phyloP scores from a whole-genome alignment of 208 protist species.

The Leishmania braziliensis region DNA sequence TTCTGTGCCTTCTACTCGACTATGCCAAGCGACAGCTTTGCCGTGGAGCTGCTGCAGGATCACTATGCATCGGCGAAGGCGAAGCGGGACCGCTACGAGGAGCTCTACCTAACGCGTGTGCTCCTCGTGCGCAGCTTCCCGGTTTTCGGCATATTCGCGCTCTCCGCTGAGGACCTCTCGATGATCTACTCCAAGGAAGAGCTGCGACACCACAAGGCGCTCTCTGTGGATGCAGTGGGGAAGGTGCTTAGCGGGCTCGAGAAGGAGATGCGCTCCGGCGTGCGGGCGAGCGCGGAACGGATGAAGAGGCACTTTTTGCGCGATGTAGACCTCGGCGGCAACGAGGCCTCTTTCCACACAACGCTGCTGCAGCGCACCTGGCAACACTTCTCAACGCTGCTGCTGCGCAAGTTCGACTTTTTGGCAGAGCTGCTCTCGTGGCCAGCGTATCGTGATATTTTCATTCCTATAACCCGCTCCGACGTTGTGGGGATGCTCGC shows the following conservation, averaged over 20 bases:
- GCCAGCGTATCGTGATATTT: constrained; percentile 59
- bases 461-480: constrained; percentile 33
- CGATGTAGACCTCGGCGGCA: constrained; percentile 55
- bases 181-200: constrained; percentile 79
- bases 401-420: constrained; percentile 82
- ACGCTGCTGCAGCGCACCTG: constrained; percentile 84
- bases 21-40: constrained; percentile 54
- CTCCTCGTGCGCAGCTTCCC: constrained; percentile 79
- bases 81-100: constrained; percentile 81
- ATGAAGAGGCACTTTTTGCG: constrained; percentile 88
- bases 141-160: constrained; percentile 70
- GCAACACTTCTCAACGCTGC: constrained; percentile 71
- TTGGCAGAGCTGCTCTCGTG: constrained; percentile 53
- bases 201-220: constrained; percentile 78
- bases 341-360: constrained; percentile 78
- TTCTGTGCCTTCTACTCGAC: constrained; percentile 86
- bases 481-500: constrained; percentile 56
- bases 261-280: constrained; percentile 71
- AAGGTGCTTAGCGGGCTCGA: constrained; percentile 60
- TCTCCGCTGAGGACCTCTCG: constrained; percentile 82
- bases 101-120: constrained; percentile 85
- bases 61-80: constrained; percentile 65
- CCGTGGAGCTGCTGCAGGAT: constrained; percentile 62
- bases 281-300: constrained; percentile 56
- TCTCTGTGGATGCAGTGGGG: constrained; percentile 67